phyloP scores from a whole-genome alignment of 2,329 filamentous ascomycete species.

The Akanthomyces muscarius region DNA sequence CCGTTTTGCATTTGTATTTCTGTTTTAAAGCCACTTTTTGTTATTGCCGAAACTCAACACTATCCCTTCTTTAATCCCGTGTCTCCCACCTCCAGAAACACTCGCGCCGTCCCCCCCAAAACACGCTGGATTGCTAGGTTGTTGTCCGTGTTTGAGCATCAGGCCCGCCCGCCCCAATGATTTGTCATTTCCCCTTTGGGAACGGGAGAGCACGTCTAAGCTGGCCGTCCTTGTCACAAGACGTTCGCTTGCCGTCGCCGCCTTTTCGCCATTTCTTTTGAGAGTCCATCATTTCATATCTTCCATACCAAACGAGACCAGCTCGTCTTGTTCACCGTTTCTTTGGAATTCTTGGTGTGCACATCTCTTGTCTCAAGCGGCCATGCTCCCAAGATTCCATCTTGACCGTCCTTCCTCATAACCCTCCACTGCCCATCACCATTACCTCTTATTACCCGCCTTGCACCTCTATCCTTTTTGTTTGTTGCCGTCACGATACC shows the following conservation, averaged over 20 bases:
- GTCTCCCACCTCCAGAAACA: too few species aligned
- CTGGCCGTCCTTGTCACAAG: background rate
- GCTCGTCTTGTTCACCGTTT: too few species aligned
- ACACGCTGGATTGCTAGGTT: too few species aligned
- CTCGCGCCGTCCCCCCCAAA: too few species aligned
- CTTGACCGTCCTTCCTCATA: background rate
- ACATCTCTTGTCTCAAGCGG: background rate
- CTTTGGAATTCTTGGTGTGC: background rate
- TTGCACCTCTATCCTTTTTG: background rate
- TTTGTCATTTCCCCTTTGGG: slow-evolving; percentile 15
- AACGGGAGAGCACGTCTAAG: background rate
- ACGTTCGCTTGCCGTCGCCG: background rate
- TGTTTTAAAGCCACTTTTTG: background rate
- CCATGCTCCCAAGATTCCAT: background rate
- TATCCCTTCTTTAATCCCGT: too few species aligned
- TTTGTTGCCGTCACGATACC: background rate
- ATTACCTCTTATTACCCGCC: background rate
- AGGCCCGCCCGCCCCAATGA: background rate
- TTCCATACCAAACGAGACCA: background rate
- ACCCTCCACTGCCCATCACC: background rate
- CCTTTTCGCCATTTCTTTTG: background rate
- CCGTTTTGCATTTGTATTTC: background rate
- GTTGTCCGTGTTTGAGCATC: too few species aligned
- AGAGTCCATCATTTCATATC: background rate
- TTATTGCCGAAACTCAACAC: background rate